Evolutionary conservation across 495 filamentous ascomycete genomes (phyloP).

Genomic region (Amniculicola lignicola): DNA sequence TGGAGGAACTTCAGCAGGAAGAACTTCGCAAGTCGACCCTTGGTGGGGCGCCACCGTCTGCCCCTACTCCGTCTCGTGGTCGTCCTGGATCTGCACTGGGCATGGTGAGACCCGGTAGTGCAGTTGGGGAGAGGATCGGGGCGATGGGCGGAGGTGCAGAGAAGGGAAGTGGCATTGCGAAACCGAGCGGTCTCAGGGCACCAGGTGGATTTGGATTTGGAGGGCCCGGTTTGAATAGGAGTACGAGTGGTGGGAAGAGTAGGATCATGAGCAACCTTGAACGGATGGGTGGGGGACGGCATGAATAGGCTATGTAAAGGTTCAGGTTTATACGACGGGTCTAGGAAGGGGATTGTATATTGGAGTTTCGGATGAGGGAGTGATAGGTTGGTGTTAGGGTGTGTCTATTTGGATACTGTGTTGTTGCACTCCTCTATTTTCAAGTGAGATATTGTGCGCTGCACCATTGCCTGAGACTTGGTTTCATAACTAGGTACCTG

Average conservation of each 20-base stretch:
- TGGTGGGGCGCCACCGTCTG: slow-evolving; percentile 7
- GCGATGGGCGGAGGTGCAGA: slow-evolving; percentile 3
- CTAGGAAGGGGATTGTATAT: neutral
- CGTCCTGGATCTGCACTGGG: slow-evolving; percentile 19
- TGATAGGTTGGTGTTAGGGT: neutral
- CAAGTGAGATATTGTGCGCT: too few species aligned
- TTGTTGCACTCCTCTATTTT: too few species aligned
- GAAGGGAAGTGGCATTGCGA: slow-evolving; percentile 10
- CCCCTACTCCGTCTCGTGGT: neutral
- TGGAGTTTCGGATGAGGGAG: neutral
- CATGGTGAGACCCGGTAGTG: slow-evolving; percentile 10
- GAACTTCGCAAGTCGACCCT: slow-evolving; percentile 10
- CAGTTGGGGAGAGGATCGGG: slow-evolving; percentile 16
- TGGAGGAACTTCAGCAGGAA: slow-evolving; percentile 29
- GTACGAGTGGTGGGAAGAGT: slow-evolving; percentile 27
- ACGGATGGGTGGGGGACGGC: slow-evolving; percentile 26
- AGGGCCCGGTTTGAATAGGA: slow-evolving; percentile 7
- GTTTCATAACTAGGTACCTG: too few species aligned
- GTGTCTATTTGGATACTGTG: neutral
- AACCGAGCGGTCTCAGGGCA: slow-evolving; percentile 24
- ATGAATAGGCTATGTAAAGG: neutral
- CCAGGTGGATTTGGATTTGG: slow-evolving; percentile 28
- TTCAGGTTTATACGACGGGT: neutral
- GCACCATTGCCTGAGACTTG: too few species aligned
- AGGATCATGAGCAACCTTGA: slow-evolving; percentile 34